Base-by-base conservation (phyloP, 2,329 filamentous ascomycete genomes). In the Talaromyces sp. region DNA sequence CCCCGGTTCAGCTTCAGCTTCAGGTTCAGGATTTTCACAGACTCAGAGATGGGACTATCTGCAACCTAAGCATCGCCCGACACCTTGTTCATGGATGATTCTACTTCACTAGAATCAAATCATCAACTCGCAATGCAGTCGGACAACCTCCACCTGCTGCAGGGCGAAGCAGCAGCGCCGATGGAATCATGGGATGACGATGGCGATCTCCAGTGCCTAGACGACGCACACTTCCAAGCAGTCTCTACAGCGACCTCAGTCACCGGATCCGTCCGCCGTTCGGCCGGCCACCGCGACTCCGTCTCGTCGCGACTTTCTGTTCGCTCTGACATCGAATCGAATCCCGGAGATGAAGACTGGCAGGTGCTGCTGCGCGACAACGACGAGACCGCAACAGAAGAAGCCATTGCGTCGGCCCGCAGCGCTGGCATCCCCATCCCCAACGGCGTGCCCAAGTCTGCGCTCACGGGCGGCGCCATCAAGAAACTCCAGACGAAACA, bases 361-460 rank as follows among this genome's bases (percentile, higher is more conserved):
- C 91, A 97, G 68, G 84, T 98, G 24, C 85, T 93, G 66, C 79
- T 98, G 31, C 87, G 91, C 2, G 90, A 88, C 55, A 89, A 95
- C 71, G 93, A 97, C 72, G 90, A 96, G 69, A 84, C 86, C 64
- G 91, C 91, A 1, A 96, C 89, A 10, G 79, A 88, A 67, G 89
- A 96, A 71, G 93, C 95, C 62, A 93, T 99, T 68, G 86, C 90
- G 26, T 90, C 91, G 7, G 93, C 93, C 35, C 89, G 91, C 70
- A 88, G 87, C 72, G 93, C 92, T 27, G 95, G 95, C 66, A 96
- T 99, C 65, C 93, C 95, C 7, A 86, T 98, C 59, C 95, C 95
- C 29, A 81, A 85, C 56, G 93, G 93, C 71, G 86, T 98, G 32
- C 92, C 93, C 1, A 86, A 90, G 31, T 96, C 93, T 21, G 95